A percentile compares a stretch with the other conserved stretches of the same genome.
Evolutionary conservation across 129 eudicot species (phyloP).

Genomic region (Flaveria sonorensis): DNA sequence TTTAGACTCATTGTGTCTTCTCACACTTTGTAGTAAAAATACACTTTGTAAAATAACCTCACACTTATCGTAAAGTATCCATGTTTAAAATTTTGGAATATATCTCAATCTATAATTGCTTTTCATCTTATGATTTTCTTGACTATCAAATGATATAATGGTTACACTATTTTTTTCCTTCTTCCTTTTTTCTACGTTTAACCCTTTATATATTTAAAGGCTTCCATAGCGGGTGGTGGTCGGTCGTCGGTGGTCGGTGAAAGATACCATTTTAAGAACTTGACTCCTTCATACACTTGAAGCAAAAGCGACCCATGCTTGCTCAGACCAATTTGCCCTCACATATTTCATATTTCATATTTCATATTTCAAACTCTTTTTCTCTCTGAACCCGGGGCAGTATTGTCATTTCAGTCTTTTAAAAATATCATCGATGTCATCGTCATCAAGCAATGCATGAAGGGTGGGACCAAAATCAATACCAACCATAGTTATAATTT

Average conservation of each 20-base stretch:
- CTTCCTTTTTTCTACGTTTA: too few relatives aligned
- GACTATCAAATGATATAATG: too few relatives aligned
- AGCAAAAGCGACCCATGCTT: slow-evolving; percentile 12
- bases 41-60: too few relatives aligned
- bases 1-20: too few relatives aligned
- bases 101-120: too few relatives aligned
- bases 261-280: slow-evolving; percentile 15
- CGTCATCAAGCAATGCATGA: slow-evolving; percentile 16
- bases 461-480: slow-evolving; percentile 21
- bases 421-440: neutral
- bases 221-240: neutral
- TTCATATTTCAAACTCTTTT: neutral
- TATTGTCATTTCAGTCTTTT: slow-evolving; percentile 7
- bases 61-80: too few relatives aligned
- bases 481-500: slow-evolving; percentile 11
- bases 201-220: neutral
- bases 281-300: neutral
- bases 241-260: slow-evolving; percentile 36
- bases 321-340: slow-evolving; percentile 16
- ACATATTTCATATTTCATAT: too few relatives aligned
- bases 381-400: slow-evolving; percentile 1
- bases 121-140: too few relatives aligned
- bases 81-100: too few relatives aligned
- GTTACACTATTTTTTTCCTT: too few relatives aligned
- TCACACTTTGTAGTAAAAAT: too few relatives aligned